Evolutionary conservation across 148 eudicot species (phyloP).

Genomic region (Fallopia convolvulus): DNA sequence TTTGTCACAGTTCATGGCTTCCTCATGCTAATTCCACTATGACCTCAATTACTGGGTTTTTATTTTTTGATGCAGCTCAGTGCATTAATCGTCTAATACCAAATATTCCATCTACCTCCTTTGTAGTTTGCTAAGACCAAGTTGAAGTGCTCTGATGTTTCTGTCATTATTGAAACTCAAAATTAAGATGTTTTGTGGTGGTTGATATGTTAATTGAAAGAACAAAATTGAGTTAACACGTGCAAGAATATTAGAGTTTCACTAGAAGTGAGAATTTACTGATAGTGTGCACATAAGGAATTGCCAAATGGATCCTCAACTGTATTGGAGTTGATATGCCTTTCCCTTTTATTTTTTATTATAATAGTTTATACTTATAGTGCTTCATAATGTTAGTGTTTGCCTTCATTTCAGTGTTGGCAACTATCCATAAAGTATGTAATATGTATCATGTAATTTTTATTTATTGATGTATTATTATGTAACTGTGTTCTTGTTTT

Average conservation of each 20-base stretch:
- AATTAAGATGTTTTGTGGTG: not conserved
- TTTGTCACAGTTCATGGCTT: not conserved
- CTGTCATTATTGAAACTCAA: not conserved
- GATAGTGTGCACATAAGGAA: not conserved
- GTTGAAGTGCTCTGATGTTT: not conserved
- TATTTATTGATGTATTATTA: not conserved
- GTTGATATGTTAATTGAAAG: not conserved
- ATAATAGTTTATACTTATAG: not conserved
- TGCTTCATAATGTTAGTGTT: not conserved
- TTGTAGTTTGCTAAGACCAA: not conserved
- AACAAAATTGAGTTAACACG: not conserved
- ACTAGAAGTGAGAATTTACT: too few relatives aligned
- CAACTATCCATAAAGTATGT: not conserved
- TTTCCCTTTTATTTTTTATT: not conserved
- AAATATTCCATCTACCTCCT: not conserved
- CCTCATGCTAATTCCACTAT: not conserved
- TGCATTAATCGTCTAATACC: not conserved
- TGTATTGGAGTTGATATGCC: not conserved
- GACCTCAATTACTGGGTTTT: not conserved
- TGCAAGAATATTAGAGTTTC: not conserved
- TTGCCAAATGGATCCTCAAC: not conserved
- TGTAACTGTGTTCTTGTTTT: conserved; percentile 11
- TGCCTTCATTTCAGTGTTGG: not conserved
- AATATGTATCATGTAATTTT: not conserved
- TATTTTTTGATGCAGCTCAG: not conserved